phyloP scores from a whole-genome alignment of 1,139 yeast genomes.

The Geotrichum citri-aurantii region DNA sequence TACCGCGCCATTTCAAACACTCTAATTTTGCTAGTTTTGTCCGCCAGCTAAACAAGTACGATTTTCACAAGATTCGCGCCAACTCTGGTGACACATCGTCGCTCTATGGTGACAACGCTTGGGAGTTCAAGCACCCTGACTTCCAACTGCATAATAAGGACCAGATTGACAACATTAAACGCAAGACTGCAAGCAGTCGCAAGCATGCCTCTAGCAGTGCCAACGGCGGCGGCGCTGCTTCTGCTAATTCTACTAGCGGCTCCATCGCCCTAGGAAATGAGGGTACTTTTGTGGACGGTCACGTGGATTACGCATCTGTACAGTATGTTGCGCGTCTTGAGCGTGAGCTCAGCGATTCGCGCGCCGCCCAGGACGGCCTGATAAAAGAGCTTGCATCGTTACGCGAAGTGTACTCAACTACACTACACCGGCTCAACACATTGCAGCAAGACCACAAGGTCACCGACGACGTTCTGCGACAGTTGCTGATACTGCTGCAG shows the following conservation, averaged over 20 bases:
- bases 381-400: conserved; percentile 7
- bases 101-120: conserved; percentile 64
- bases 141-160: conserved; percentile 67
- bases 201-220: conserved; percentile 23
- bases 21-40: conserved; percentile 92
- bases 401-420: conserved; percentile 9
- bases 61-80: conserved; percentile 85
- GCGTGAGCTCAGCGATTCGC: conserved; percentile 6
- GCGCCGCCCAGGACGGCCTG: conserved; percentile 6
- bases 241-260: too few species aligned
- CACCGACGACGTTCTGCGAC: conserved; percentile 15
- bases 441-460: conserved; percentile 12
- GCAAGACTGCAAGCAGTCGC: conserved; percentile 68
- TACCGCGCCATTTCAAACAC: conserved; percentile 90
- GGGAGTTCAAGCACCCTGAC: conserved; percentile 94
- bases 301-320: not conserved
- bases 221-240: conserved; percentile 9
- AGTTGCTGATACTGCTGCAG: conserved; percentile 12
- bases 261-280: not conserved
- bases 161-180: conserved; percentile 68
- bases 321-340: conserved; percentile 7
- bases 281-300: not conserved
- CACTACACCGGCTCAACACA: conserved; percentile 11
- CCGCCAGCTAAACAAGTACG: conserved; percentile 90
- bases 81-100: conserved; percentile 46